phyloP scores from a whole-genome alignment of 75 land plant genomes.

The Cryptomeria japonica region DNA sequence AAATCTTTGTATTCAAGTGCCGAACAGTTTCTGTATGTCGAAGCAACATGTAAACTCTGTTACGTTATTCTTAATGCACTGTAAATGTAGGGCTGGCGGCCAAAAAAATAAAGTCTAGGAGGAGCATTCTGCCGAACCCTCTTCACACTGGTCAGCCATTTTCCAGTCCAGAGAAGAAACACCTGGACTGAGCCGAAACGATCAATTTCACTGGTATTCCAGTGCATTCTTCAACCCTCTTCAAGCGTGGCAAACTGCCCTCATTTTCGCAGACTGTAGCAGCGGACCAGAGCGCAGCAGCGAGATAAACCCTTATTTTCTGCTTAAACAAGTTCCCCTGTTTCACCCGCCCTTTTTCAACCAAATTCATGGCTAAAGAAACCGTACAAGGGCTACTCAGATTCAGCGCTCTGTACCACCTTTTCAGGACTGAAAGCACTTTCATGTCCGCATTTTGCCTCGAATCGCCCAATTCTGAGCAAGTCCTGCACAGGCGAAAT shows the following conservation, averaged over 20 bases:
- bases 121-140: conserved; percentile 36
- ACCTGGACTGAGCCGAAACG: conserved; percentile 23
- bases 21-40: no score
- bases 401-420: conserved; percentile 32
- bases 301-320: conserved; percentile 22
- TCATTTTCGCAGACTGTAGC: conserved; percentile 5
- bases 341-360: conserved; percentile 17
- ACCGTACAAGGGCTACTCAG: conserved; percentile 7
- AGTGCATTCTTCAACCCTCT: conserved; percentile 18
- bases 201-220: conserved; percentile 45
- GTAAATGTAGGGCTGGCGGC: no score
- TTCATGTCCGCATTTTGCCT: background rate
- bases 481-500: conserved; percentile 4
- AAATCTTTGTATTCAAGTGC: no score
- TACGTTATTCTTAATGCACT: no score
- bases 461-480: background rate
- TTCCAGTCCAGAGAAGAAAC: background rate
- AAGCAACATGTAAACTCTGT: no score
- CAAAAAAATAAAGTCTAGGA: background rate
- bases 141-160: conserved; percentile 3
- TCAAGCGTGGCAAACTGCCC: conserved; percentile 6
- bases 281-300: conserved; percentile 36
- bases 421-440: conserved; percentile 25
- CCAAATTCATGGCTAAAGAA: conserved; percentile 16
- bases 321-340: conserved; percentile 11